Evolutionary conservation across 495 filamentous ascomycete species (phyloP), one percentile per base, ranked within the genome.

Genomic region (Trichoderma orchidacearum): DNA sequence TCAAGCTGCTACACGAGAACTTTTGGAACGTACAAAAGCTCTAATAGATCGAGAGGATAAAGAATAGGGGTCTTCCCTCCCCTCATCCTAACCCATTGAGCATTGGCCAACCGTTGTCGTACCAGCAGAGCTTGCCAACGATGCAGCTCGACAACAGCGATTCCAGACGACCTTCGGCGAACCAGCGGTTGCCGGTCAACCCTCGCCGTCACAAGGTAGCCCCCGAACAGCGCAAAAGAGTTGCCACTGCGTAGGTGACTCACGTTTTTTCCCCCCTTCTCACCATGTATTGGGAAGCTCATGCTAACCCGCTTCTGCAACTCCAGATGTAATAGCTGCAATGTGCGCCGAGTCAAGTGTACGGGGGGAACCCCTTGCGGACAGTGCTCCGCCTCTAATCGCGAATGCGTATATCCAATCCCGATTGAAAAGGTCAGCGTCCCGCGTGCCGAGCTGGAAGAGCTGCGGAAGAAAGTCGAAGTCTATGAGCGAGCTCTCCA

Each of bases 241-340:
- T 72, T 12, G 63, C 63, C 25, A 66, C 62, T 5, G 69, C 69
- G 68, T 68, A 38, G 61, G 66, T 65, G 11, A 23, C 21, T 5
- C 25, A 34, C 17, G 11, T 5, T n/a, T 15, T 13, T 30, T 15
- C 18, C 18, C 15, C n/a, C n/a, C n/a, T n/a, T n/a, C n/a, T n/a
- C n/a, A n/a, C n/a, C n/a, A n/a, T n/a, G n/a, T n/a, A n/a, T n/a
- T n/a, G n/a, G n/a, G n/a, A 30, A 57, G 7, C n/a, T 34, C 35
- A 18, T 5, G 17, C 57, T 30, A 36, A 55, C 29, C 28, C 53
- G 18, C 56, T 53, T 7, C 57, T 57, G 21, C 58, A 54, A 32
- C 54, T n/a, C 55, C 57, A 74, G 71, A 18, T 75, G 72, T 63
- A 73, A 75, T 58, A 62, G 60, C 55, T 75, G 72, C 66, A 75